Evolutionary conservation across 1,284 basidiomycete genomes (phyloP), one percentile per base, ranked within the genome.

Genomic region (Rhizoctonia solani): DNA sequence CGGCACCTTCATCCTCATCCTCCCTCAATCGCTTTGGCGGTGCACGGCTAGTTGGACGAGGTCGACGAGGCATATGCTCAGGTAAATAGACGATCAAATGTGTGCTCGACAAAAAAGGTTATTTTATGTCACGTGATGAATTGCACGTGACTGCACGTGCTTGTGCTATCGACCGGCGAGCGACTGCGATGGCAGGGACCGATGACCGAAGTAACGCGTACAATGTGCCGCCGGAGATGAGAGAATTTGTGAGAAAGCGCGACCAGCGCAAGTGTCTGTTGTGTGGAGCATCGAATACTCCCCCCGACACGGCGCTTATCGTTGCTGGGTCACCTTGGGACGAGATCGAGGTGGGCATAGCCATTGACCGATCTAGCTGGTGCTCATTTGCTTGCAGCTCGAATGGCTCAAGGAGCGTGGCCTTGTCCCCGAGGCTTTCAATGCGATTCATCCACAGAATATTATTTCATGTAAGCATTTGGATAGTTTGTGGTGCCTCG

Each of bases 1-100:
- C n/a, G n/a, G 70, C 70, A 23, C 70, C 72, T 32, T 73, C 70
- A 11, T 73, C 72, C n/a, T 74, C 74, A 23, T 73, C 67, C n/a
- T 59, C 55, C 21, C 25, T 27, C 37, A 29, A 32, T 6, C n/a
- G 44, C 30, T 44, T 42, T 16, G 42, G 56, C 21, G 14, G 23
- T 19, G 44, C 25, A 46, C n/a, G n/a, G n/a, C n/a, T n/a, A n/a
- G n/a, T n/a, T n/a, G n/a, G n/a, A n/a, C n/a, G n/a, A 19, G 56
- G 56, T 30, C 56, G 56, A 29, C 56, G 56, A 29, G 56, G 56
- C 56, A 59, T 55, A n/a, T n/a, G n/a, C n/a, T n/a, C n/a, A n/a
- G n/a, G n/a, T n/a, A n/a, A n/a, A n/a, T n/a, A n/a, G n/a, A n/a
- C n/a, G n/a, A n/a, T n/a, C n/a, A n/a, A n/a, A n/a, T n/a, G n/a